Base-by-base conservation (phyloP, 78 protist genomes). In the Capsaspora owczarzaki region DNA sequence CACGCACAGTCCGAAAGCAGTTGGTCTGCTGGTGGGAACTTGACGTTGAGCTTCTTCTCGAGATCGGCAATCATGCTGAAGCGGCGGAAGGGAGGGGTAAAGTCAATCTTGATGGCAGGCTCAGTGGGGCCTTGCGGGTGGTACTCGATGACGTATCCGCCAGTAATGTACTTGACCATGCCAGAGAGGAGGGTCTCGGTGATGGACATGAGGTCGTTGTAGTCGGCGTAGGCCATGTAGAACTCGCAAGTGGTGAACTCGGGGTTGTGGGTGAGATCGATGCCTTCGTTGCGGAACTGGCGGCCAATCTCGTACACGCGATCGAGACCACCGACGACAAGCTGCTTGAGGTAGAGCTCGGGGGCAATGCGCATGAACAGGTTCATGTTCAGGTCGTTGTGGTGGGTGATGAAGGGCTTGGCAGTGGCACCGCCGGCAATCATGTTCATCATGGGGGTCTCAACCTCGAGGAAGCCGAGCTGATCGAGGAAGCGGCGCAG, bases 221-320 rank as follows among this genome's bases (percentile, higher is more conserved):
- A 99, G 88, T 99, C 99, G 31, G 94, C 97, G 83, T 97, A 97
- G 31, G 99, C 99, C 98, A 85, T 90, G 89, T 98, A 98, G 89
- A 93, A 95, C 83, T 99, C 99, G 86, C 97, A 92, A 19, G 99
- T 89, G n/a, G 99, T 98, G 90, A 99, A 99, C 86, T 99, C 99
- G 47, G 99, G 99, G 91, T 97, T 97, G 89, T 97, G 99, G 29
- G 99, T 97, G 81, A 91, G 80, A 79, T 97, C 99, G 46, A 97
- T 96, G 37, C 96, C 96, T 81, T 98, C 99, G 89, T 98, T 98
- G 66, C 99, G 89, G 93, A 97, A 98, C 83, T 94, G 96, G 74
- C 96, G 92, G 35, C 99, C 99, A 63, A 98, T 85, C 90, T 98
- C 99, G 71, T 96, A 98, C 29, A 98, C 99, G 33, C 99, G 92